Conservation (phyloP, 2,329 filamentous ascomycete species). For the Colletotrichum sp. region DNA sequence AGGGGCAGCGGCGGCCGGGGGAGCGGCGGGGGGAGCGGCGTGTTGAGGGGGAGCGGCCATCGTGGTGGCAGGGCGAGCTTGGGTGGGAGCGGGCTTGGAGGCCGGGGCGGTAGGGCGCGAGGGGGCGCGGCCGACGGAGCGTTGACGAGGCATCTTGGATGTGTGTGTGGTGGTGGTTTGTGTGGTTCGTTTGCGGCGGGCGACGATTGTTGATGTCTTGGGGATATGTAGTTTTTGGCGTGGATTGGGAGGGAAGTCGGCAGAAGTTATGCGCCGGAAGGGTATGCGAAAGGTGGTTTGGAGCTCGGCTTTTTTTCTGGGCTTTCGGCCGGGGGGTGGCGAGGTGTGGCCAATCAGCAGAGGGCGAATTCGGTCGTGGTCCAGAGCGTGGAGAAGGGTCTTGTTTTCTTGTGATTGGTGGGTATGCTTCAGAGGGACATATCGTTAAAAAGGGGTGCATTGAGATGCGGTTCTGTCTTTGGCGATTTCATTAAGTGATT, state of each 20-base stretch:
- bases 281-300: neutral
- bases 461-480: neutral
- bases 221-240: conserved; percentile 30
- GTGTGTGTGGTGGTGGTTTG: conserved; percentile 7
- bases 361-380: conserved; percentile 5
- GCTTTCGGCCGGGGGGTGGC: conserved; percentile 1
- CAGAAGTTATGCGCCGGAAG: conserved; percentile 17
- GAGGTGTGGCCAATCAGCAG: conserved; percentile 7
- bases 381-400: neutral
- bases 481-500: neutral
- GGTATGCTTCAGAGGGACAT: neutral
- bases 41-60: conserved; percentile 58
- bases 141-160: conserved; percentile 77
- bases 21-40: conserved; percentile 42
- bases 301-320: conserved; percentile 9
- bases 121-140: conserved; percentile 66
- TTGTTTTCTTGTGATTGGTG: neutral
- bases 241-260: conserved; percentile 23
- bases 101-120: conserved; percentile 70
- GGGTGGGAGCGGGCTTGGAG: conserved; percentile 62
- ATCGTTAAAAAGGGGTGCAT: neutral
- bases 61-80: conserved; percentile 74
- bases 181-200: neutral
- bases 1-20: conserved; percentile 52
- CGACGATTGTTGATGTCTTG: conserved; percentile 22